phyloP scores from a whole-genome alignment of 2,329 filamentous ascomycete genomes.

The Fusarium caatingaense region DNA sequence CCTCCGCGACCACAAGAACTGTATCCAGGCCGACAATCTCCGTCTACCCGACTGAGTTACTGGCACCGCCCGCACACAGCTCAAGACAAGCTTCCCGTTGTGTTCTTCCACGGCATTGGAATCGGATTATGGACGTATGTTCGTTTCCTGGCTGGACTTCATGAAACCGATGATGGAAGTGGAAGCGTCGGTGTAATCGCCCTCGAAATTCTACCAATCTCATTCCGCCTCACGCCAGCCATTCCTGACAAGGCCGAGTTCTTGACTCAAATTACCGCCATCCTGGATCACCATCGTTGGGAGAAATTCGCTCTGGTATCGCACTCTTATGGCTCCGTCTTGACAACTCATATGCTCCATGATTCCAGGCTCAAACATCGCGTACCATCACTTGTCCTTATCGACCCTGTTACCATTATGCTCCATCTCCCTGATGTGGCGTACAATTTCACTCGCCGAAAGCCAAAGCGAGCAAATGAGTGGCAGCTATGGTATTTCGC shows the following conservation, averaged over 20 bases:
- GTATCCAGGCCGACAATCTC: slow-evolving; percentile 59
- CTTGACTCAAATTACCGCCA: slow-evolving; percentile 64
- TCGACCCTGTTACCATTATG: slow-evolving; percentile 74
- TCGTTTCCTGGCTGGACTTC: slow-evolving; percentile 65
- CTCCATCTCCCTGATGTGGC: slow-evolving; percentile 77
- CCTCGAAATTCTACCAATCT: slow-evolving; percentile 74
- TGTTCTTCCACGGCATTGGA: slow-evolving; percentile 79
- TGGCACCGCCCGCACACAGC: slow-evolving; percentile 73
- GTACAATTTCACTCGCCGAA: slow-evolving; percentile 74
- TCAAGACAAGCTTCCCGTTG: slow-evolving; percentile 62
- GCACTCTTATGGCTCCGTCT: slow-evolving; percentile 73
- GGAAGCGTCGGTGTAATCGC: slow-evolving; percentile 71
- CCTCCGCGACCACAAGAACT: slow-evolving; percentile 67
- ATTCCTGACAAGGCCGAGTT: slow-evolving; percentile 66
- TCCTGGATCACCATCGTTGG: slow-evolving; percentile 69
- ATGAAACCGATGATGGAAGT: slow-evolving; percentile 45
- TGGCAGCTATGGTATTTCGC: slow-evolving; percentile 78
- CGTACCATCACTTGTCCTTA: slow-evolving; percentile 60
- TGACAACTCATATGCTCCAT: slow-evolving; percentile 71
- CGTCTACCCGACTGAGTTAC: slow-evolving; percentile 66
- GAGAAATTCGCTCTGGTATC: slow-evolving; percentile 68
- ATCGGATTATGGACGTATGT: slow-evolving; percentile 74
- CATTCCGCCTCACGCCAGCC: slow-evolving; percentile 68
- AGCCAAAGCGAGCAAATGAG: slow-evolving; percentile 70
- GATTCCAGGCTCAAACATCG: slow-evolving; percentile 60